A percentile compares a stretch with the other conserved stretches of the same genome.
These are phyloP conservation scores for Purpureocillium takamizusanense DNA, from an alignment of 2,329 filamentous ascomycete species.

Conservation along the genomic window DNA sequence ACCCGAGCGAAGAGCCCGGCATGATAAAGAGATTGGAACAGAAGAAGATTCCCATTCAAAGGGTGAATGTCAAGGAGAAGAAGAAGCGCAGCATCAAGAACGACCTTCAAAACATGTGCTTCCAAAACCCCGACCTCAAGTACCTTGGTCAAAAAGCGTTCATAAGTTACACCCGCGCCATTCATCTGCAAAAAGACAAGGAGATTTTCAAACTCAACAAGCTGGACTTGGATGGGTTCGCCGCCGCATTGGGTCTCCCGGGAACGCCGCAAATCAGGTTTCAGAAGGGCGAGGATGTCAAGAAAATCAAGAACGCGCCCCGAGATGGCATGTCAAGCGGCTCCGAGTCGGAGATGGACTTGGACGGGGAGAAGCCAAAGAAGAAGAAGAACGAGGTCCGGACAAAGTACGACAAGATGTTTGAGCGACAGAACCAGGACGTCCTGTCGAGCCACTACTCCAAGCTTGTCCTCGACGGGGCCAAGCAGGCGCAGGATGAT, in stretches of 20 bases:
- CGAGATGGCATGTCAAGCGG: conserved; percentile 57
- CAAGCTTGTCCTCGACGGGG: conserved; percentile 63
- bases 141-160: conserved; percentile 96
- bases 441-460: conserved; percentile 90
- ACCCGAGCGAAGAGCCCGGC: conserved; percentile 85
- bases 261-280: conserved; percentile 92
- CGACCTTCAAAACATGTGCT: conserved; percentile 89
- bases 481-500: conserved; percentile 25
- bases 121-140: conserved; percentile 87
- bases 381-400: conserved; percentile 66
- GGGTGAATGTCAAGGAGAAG: conserved; percentile 77
- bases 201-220: conserved; percentile 79
- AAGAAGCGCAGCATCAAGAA: conserved; percentile 82
- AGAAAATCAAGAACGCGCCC: conserved; percentile 78
- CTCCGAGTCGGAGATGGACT: conserved; percentile 47
- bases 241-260: conserved; percentile 76
- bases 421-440: conserved; percentile 92
- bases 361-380: conserved; percentile 38
- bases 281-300: conserved; percentile 79
- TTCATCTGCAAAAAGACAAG: conserved; percentile 86
- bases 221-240: conserved; percentile 78
- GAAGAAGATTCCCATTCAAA: conserved; percentile 82
- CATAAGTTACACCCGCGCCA: conserved; percentile 75
- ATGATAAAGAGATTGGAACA: conserved; percentile 79
- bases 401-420: conserved; percentile 97